Conservation (phyloP, 2,329 filamentous ascomycete species). For the Colletotrichum chrysophilum region DNA sequence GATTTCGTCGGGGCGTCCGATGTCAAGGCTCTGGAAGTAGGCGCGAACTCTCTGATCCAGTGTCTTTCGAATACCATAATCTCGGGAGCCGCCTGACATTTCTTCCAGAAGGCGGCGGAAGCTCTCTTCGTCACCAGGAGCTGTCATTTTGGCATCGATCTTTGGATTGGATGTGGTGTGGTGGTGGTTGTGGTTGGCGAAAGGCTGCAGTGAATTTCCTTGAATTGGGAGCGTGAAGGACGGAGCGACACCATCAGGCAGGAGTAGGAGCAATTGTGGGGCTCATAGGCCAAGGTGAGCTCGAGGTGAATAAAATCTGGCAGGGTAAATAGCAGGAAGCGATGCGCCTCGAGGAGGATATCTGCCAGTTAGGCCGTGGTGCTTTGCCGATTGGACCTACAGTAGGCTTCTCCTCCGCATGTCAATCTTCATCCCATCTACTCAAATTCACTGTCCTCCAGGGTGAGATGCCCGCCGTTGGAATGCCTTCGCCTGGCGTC, state of each 20-base stretch:
- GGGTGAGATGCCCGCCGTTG: accelerated
- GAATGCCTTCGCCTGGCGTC: neutral
- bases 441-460: neutral
- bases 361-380: accelerated
- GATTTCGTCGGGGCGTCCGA: too few species aligned
- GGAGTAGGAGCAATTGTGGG: neutral
- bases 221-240: accelerated
- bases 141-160: neutral
- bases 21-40: neutral
- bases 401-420: accelerated
- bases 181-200: neutral
- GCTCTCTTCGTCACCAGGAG: neutral
- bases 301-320: neutral
- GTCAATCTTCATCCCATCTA: neutral
- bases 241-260: neutral
- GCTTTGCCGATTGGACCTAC: neutral
- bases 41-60: neutral
- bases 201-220: neutral
- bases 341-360: neutral
- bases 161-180: accelerated
- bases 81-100: neutral
- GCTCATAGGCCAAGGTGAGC: accelerated
- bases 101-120: neutral
- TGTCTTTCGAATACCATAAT: neutral
- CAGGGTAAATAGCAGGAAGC: neutral